Evolutionary conservation across 495 filamentous ascomycete genomes (phyloP).

Genomic region (Pyronema omphalodes): DNA sequence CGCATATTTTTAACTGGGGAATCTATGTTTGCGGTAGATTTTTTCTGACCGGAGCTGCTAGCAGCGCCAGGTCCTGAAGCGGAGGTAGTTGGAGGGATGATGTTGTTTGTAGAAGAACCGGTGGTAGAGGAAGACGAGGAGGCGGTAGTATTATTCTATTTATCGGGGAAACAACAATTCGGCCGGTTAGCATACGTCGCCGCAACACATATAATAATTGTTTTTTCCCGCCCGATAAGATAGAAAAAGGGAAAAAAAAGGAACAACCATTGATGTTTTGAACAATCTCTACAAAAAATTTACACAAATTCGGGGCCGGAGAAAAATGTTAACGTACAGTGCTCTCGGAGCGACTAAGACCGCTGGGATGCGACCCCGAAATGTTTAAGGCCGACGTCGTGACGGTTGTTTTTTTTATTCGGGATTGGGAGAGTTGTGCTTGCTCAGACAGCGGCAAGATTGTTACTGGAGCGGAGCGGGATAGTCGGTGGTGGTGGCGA

Average conservation of each 20-base stretch:
- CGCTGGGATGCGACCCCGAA: constrained; percentile 4
- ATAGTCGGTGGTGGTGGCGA: background rate
- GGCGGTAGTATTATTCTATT: no score
- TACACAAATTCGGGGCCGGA: no score
- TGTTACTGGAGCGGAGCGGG: background rate
- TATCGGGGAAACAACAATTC: background rate
- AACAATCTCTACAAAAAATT: no score
- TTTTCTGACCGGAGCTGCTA: background rate
- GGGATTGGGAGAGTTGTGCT: background rate
- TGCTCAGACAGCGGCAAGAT: background rate
- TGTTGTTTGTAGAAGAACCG: background rate
- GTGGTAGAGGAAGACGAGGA: no score
- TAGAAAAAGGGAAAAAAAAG: no score
- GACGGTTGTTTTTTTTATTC: constrained; percentile 1
- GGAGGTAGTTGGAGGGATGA: background rate
- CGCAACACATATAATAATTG: background rate
- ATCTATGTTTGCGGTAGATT: constrained; percentile 4
- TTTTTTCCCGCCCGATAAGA: no score
- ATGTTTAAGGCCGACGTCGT: constrained; percentile 4
- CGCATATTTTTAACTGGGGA: constrained; percentile 17
- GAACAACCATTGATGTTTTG: no score
- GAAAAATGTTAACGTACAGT: background rate
- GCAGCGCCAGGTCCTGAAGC: background rate
- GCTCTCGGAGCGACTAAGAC: constrained; percentile 6
- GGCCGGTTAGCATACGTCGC: background rate